Percentiles rank a stretch among this genome's conserved stretches.
These are phyloP conservation scores for Trichopus zeylanicus DNA, from an alignment of 116 monocot genomes.

Conservation along the genomic window DNA sequence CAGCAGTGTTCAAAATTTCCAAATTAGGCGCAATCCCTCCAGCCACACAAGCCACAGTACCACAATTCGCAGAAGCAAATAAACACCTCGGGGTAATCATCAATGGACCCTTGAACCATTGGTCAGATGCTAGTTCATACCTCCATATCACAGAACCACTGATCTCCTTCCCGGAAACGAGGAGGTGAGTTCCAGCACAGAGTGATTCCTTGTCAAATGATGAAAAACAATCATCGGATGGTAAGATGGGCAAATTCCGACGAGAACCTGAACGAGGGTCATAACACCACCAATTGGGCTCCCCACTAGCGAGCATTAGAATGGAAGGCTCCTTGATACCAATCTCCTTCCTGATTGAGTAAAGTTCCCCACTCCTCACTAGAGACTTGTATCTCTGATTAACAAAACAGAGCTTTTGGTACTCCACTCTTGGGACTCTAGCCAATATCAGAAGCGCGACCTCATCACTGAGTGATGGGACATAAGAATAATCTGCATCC, in stretches of 20 bases:
- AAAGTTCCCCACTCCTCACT: slow-evolving; percentile 24
- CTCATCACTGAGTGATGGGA: slow-evolving; percentile 24
- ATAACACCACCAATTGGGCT: slow-evolving; percentile 25
- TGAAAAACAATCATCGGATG: slow-evolving; percentile 30
- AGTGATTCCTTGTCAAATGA: slow-evolving; percentile 30
- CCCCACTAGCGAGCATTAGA: slow-evolving; percentile 25
- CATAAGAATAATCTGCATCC: slow-evolving; percentile 23
- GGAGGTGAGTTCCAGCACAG: slow-evolving; percentile 32
- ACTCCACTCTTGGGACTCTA: slow-evolving; percentile 20
- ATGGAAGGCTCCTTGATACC: slow-evolving; percentile 18
- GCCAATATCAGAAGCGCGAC: slow-evolving; percentile 29
- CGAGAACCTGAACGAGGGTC: slow-evolving; percentile 15
- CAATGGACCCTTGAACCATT: slow-evolving; percentile 28
- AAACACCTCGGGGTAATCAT: slow-evolving; percentile 29
- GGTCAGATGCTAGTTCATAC: slow-evolving; percentile 19
- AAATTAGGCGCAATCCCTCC: slow-evolving; percentile 15
- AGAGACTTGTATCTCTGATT: slow-evolving; percentile 22
- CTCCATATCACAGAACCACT: slow-evolving; percentile 23
- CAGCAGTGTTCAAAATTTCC: slow-evolving; percentile 24
- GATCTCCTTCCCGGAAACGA: slow-evolving; percentile 39
- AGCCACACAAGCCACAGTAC: slow-evolving; percentile 26
- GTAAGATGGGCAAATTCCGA: slow-evolving; percentile 22
- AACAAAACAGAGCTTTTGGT: slow-evolving; percentile 15
- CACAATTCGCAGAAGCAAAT: slow-evolving; percentile 35
- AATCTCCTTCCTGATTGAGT: slow-evolving; percentile 15